phyloP scores from a whole-genome alignment of 2,329 filamentous ascomycete genomes.

The Botrytis porri region DNA sequence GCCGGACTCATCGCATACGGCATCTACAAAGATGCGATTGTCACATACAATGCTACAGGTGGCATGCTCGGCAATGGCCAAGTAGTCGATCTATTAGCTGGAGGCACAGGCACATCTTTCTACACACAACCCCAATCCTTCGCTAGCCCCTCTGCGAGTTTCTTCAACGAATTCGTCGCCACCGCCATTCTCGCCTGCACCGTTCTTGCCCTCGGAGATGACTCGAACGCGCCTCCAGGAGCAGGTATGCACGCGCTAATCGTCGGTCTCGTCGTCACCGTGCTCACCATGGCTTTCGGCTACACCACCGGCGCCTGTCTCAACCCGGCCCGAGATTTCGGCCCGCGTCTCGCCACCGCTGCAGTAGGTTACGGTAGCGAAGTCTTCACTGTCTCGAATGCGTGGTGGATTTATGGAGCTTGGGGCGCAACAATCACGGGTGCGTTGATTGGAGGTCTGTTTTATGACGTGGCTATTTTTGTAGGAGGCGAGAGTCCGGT shows the following conservation, averaged over 20 bases:
- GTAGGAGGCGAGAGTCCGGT: conserved; percentile 50
- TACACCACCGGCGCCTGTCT: conserved; percentile 48
- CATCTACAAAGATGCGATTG: conserved; percentile 24
- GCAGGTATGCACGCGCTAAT: conserved; percentile 52
- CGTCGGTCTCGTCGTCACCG: conserved; percentile 44
- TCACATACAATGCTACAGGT: conserved; percentile 12
- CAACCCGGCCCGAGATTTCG: conserved; percentile 50
- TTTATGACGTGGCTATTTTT: conserved; percentile 52
- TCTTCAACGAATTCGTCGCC: conserved; percentile 49
- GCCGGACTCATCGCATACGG: conserved; percentile 47
- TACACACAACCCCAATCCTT: conserved; percentile 16
- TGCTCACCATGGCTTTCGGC: conserved; percentile 42
- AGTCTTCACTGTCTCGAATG: conserved; percentile 40
- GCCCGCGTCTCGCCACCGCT: conserved; percentile 46
- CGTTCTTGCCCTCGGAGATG: conserved; percentile 46
- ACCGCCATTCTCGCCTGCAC: conserved; percentile 43
- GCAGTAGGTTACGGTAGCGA: conserved; percentile 45
- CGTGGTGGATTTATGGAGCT: conserved; percentile 45
- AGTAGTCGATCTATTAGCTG: background rate
- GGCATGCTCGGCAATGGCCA: background rate
- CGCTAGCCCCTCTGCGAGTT: conserved; percentile 38
- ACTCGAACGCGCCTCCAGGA: conserved; percentile 47
- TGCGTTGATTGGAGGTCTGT: conserved; percentile 44
- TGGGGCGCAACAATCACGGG: conserved; percentile 42
- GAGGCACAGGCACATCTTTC: conserved; percentile 11